Evolutionary conservation across 108 stramenopile species (phyloP), one percentile per base, ranked within the genome.

Genomic region (Cyclotella sp.): DNA sequence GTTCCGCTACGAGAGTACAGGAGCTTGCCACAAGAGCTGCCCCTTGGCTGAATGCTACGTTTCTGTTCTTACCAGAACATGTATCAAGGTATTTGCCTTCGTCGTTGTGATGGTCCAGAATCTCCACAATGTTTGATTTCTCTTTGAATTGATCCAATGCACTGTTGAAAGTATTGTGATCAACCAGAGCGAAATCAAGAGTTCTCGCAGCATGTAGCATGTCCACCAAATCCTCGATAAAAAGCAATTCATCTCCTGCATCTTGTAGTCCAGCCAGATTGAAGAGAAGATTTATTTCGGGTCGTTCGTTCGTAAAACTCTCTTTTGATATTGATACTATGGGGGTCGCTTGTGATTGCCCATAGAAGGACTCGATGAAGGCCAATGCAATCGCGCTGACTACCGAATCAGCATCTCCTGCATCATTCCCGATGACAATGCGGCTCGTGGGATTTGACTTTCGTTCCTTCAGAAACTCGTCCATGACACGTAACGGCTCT

Each of bases 371-470:
- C 59, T 90, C 89, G 40, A 93, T 64, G 61, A 85, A 95, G 24
- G 92, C 88, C 12, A 85, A 63, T 4, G 80, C 72, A 47, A 95
- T 78, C 34, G 95, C 88, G 61, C 87, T 88, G 44, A 95, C 43
- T 47, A 95, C 86, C 24, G 89, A 87, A 73, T 95, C 95, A 0
- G 95, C 91, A 83, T 95, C 95, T 28, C 90, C 95, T 18, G 95
- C 95, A 75, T 87, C 86, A 77, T 95, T 95, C 14, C 95, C 95
- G 30, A 93, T 85, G 0, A 87, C 81, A 21, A 93, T 11, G 34
- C 84, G 88, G 24, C 41, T 42, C 7, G 83, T 67, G 46, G 83
- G 79, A 40, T 78, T 84, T 0, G 28, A 3, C 68, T 79, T 78
- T 44, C 49, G 71, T 15, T 82, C 41, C 16, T 51, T 59, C 61